phyloP scores from a whole-genome alignment of 352 stramenopile genomes.

The Phytophthora pluvialis region DNA sequence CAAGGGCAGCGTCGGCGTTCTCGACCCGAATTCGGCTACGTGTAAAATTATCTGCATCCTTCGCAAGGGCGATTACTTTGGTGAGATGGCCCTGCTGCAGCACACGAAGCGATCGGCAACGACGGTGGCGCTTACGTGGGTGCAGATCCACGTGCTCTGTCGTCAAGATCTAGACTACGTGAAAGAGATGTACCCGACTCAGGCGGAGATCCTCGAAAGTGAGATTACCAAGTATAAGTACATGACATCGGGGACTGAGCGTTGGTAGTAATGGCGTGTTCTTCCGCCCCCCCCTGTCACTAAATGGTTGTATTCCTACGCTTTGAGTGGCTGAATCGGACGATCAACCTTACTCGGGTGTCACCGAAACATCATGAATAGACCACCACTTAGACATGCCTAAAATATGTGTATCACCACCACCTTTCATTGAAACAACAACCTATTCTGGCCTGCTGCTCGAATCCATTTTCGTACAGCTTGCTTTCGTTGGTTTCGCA shows the following conservation, averaged over 20 bases:
- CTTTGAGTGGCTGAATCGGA: too few species aligned
- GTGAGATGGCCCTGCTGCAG: conserved; percentile 76
- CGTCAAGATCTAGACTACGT: conserved; percentile 65
- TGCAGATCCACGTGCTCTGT: conserved; percentile 75
- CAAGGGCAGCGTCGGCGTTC: conserved; percentile 70
- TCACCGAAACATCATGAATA: too few species aligned
- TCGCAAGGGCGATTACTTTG: conserved; percentile 75
- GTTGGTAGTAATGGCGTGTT: conserved; percentile 43
- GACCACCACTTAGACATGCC: too few species aligned
- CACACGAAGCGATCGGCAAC: conserved; percentile 66
- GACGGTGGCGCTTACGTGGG: conserved; percentile 70
- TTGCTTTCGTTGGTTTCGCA: background rate
- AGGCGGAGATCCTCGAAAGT: conserved; percentile 61
- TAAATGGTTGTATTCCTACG: too few species aligned
- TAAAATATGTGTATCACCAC: too few species aligned
- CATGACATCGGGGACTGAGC: conserved; percentile 60
- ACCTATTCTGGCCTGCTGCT: background rate
- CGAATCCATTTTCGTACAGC: background rate
- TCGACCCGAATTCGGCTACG: conserved; percentile 55
- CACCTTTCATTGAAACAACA: background rate
- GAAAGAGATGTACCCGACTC: conserved; percentile 62
- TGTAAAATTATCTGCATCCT: conserved; percentile 72
- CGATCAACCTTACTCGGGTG: too few species aligned
- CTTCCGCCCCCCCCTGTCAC: background rate
- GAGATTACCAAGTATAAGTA: conserved; percentile 76